Conservation (phyloP, 2,329 filamentous ascomycete species). For the Dendrostoma leiphaemia region DNA sequence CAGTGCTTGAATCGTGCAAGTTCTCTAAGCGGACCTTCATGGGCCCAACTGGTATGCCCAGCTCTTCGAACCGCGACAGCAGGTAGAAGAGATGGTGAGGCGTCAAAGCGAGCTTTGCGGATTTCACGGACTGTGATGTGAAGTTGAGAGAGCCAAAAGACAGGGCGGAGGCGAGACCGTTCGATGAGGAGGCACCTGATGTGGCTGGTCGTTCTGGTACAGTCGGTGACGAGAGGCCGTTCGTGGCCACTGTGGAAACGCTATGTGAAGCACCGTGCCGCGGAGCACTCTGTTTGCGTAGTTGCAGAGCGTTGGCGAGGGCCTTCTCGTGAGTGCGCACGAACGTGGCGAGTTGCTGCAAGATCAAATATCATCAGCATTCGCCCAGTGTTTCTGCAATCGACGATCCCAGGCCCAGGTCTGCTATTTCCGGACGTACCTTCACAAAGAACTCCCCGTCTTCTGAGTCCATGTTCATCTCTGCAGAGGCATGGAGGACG, state of each 20-base stretch:
- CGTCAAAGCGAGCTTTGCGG: constrained; percentile 87
- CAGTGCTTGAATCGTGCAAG: constrained; percentile 81
- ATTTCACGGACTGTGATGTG: constrained; percentile 80
- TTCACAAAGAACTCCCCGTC: constrained; percentile 88
- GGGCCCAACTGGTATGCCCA: constrained; percentile 85
- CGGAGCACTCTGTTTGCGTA: constrained; percentile 68
- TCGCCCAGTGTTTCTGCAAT: neutral
- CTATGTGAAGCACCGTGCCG: constrained; percentile 70
- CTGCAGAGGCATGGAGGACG: constrained; percentile 45
- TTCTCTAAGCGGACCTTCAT: constrained; percentile 97
- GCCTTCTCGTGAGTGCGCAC: constrained; percentile 97
- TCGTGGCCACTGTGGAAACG: constrained; percentile 53
- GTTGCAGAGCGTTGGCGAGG: constrained; percentile 89
- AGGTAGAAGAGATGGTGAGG: constrained; percentile 97
- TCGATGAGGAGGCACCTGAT: constrained; percentile 63
- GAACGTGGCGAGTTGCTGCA: constrained; percentile 88
- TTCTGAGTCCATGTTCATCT: constrained; percentile 76
- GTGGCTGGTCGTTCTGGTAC: constrained; percentile 62
- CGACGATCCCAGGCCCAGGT: neutral
- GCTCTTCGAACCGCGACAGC: constrained; percentile 89
- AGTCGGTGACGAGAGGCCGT: constrained; percentile 47
- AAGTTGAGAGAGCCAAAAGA: constrained; percentile 85
- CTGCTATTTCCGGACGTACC: constrained; percentile 57
- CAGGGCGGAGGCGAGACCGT: constrained; percentile 77
- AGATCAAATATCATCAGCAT: constrained; percentile 27